These are phyloP conservation scores for Barnettozyma pratensis DNA, from an alignment of 805 yeast genomes.

Conservation along the genomic window DNA sequence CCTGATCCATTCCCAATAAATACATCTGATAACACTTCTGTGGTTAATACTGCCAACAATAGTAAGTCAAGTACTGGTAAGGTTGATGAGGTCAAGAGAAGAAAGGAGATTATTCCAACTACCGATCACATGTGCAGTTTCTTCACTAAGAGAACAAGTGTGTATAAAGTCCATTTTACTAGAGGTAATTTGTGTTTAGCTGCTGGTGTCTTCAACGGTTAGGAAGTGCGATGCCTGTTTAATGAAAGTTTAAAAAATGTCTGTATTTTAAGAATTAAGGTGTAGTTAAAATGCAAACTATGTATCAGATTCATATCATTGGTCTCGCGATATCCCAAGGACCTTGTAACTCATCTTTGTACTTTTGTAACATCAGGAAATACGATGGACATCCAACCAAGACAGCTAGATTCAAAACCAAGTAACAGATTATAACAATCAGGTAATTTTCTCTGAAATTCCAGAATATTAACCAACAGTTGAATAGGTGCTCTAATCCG, in stretches of 20 bases:
- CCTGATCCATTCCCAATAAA: conserved; percentile 61
- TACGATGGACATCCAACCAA: conserved; percentile 61
- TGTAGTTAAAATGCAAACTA: neutral
- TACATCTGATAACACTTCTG: conserved; percentile 28
- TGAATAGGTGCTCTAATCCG: conserved; percentile 1
- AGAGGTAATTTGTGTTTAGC: conserved; percentile 87
- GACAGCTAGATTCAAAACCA: conserved; percentile 41
- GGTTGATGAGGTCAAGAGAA: conserved; percentile 43
- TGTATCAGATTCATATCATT: conserved; percentile 19
- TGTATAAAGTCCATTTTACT: conserved; percentile 88
- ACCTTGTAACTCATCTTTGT: conserved; percentile 82
- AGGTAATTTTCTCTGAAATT: conserved; percentile 29
- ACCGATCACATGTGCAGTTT: conserved; percentile 90
- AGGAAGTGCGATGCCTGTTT: neutral
- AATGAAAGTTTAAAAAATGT: neutral
- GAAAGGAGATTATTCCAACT: conserved; percentile 73
- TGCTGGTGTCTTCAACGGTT: conserved; percentile 70
- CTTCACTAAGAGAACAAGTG: conserved; percentile 91
- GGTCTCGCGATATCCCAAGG: conserved; percentile 94
- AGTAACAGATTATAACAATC: conserved; percentile 40
- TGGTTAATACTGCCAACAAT: conserved; percentile 15
- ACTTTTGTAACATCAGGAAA: conserved; percentile 66
- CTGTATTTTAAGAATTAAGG: neutral
- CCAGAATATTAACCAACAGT: conserved; percentile 19
- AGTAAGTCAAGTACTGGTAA: conserved; percentile 27